A percentile compares a stretch with the other conserved stretches of the same genome.
These are phyloP conservation scores for Annulohypoxylon nitens DNA, from an alignment of 495 filamentous ascomycete genomes.

Conservation along the genomic window DNA sequence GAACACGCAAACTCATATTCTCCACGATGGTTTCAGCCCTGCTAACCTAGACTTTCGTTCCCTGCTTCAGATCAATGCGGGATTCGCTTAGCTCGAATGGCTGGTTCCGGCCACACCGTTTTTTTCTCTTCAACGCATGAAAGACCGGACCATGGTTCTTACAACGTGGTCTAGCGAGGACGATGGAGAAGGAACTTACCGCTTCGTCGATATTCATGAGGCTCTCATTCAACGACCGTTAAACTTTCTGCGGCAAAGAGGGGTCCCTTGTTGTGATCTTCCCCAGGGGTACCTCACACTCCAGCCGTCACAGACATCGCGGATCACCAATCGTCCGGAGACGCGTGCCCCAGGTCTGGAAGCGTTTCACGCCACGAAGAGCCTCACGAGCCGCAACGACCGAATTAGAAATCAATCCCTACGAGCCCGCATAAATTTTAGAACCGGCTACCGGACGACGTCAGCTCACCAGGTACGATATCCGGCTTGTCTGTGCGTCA, in stretches of 20 bases:
- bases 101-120: constrained; percentile 21
- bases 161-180: background rate
- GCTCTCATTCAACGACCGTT: constrained; percentile 10
- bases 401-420: background rate
- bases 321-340: constrained; percentile 39
- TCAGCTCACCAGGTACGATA: constrained; percentile 1
- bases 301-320: constrained; percentile 41
- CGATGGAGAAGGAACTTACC: constrained; percentile 30
- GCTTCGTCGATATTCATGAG: constrained; percentile 24
- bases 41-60: constrained; percentile 13
- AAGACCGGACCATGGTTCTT: constrained; percentile 12
- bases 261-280: constrained; percentile 13
- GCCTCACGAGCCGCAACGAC: constrained; percentile 16
- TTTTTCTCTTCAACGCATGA: constrained; percentile 20
- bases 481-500: background rate
- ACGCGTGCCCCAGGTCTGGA: background rate
- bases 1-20: constrained; percentile 10
- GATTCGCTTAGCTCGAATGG: constrained; percentile 28
- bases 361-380: constrained; percentile 15
- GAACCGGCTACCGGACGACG: background rate
- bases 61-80: constrained; percentile 43
- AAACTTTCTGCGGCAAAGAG: constrained; percentile 11
- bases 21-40: constrained; percentile 43
- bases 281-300: constrained; percentile 30
- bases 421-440: constrained; percentile 1